phyloP scores from a whole-genome alignment of 75 land plant species.

The Ceratopteris richardii region DNA sequence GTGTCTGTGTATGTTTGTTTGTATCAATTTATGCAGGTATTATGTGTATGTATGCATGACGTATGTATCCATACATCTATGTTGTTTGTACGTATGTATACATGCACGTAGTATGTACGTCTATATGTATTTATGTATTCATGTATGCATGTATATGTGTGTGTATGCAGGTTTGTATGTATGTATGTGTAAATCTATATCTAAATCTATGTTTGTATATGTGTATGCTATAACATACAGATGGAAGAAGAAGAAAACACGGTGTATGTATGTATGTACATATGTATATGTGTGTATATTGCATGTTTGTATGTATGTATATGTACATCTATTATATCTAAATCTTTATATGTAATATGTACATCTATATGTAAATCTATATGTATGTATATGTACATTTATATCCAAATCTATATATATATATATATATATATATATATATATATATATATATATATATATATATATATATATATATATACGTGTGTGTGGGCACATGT shows the following conservation, averaged over 20 bases:
- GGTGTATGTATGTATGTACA: neutral
- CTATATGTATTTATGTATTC: neutral
- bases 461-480: too few species aligned
- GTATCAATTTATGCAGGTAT: neutral
- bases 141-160: neutral
- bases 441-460: too few species aligned
- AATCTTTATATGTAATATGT: too few species aligned
- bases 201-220: neutral
- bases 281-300: neutral
- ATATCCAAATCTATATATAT: too few species aligned
- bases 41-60: neutral
- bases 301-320: neutral
- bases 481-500: too few species aligned
- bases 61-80: neutral
- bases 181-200: neutral
- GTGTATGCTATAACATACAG: neutral
- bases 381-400: too few species aligned
- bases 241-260: neutral
- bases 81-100: neutral
- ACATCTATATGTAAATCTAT: too few species aligned
- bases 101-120: neutral
- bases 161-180: too few species aligned
- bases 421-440: too few species aligned
- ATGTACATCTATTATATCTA: too few species aligned
- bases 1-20: neutral